Evolutionary conservation across 1,284 basidiomycete genomes (phyloP), one percentile per base, ranked within the genome.

Genomic region (Moniliella sp.): DNA sequence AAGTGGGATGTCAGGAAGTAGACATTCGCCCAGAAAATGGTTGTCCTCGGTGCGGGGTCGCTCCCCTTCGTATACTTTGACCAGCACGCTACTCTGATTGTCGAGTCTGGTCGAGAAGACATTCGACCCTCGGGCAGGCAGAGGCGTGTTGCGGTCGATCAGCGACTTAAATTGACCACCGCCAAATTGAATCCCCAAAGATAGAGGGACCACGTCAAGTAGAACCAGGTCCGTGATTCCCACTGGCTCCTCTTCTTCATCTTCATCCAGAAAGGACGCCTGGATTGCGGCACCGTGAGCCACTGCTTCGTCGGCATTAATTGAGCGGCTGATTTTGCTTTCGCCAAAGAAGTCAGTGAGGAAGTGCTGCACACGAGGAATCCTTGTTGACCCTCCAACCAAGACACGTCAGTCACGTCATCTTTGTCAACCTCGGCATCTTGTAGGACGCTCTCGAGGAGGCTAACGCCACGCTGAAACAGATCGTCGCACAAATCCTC

Each of bases 111-210:
- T 97, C 13, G 88, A 94, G 72, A 94, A 97, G 35, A 78, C 78
- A 64, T 94, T 86, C 3, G 81, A 84, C 74, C 94, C 94, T 73
- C 94, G 94, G 58, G 86, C 94, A 13, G 88, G 88, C 65, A 94
- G 94, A 41, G 88, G 93, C n/a, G 88, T 97, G 70, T 97, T 97
- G 43, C 88, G 78, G 62, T 74, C 77, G 65, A 59, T 57, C 36
- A 65, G 48, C 40, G 68, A 64, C 42, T 86, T 94, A 79, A 94
- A 93, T 65, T 94, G 91, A 63, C 88, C 88, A 55, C 88, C 88
- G 40, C 91, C 79, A 5, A 88, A 94, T 67, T 91, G 80, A 48
- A 91, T 88, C 72, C 81, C 81, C 43, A 88, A 76, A 0, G 83
- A 86, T 1, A 88, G 69, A 25, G 86, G 86, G 15, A 84, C 93